Conservation (phyloP, 1,284 basidiomycete species). For the Puccinia hordei region DNA sequence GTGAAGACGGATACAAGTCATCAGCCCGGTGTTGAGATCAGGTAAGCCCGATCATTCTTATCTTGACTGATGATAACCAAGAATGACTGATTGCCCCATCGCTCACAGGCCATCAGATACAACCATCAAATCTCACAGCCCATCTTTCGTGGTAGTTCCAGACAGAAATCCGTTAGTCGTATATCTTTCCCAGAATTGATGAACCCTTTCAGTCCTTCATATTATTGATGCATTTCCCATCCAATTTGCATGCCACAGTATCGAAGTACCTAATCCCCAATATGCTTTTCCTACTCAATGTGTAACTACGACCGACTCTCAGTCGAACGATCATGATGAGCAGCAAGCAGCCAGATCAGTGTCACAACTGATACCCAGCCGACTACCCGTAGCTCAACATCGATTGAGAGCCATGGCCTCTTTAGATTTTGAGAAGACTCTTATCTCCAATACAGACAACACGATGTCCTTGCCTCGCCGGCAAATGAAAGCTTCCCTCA, state of each 20-base stretch:
- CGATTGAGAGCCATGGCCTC: slow-evolving; percentile 9
- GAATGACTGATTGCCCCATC: not conserved
- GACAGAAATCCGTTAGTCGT: not conserved
- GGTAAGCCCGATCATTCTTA: not conserved
- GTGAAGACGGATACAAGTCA: not conserved
- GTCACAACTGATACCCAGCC: not conserved
- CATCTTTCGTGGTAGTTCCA: not conserved
- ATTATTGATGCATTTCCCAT: not conserved
- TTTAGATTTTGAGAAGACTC: not conserved
- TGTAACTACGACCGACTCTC: not conserved
- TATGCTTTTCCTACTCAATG: not conserved
- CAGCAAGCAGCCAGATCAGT: not conserved
- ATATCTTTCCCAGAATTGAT: not conserved
- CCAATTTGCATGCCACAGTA: not conserved
- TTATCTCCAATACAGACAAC: too few relatives aligned
- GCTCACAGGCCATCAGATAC: not conserved
- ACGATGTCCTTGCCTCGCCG: not conserved
- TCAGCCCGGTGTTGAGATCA: not conserved
- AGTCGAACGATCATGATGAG: not conserved
- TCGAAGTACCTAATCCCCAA: not conserved
- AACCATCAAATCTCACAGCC: too few relatives aligned
- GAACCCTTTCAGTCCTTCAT: not conserved
- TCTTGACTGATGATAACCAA: not conserved
- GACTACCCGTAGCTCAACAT: slow-evolving; percentile 11
- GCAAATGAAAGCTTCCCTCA: not conserved